phyloP scores from a whole-genome alignment of 208 protist species.

The Wallacemonas collosoma region DNA sequence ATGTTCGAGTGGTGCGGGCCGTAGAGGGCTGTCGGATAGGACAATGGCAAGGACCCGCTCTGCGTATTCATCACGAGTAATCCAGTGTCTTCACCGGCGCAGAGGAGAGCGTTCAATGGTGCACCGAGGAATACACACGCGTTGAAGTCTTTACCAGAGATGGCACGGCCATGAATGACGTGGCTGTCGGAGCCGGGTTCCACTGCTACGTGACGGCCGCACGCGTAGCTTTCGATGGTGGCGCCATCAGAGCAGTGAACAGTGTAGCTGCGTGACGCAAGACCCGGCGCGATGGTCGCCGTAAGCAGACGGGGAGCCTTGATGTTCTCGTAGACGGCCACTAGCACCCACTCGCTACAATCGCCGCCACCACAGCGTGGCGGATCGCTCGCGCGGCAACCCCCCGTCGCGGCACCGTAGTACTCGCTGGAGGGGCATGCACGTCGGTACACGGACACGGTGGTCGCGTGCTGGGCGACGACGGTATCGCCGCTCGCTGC shows the following conservation, averaged over 20 bases:
- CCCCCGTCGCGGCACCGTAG: no score
- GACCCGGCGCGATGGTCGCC: slow-evolving; percentile 20
- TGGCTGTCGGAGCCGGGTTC: slow-evolving; percentile 13
- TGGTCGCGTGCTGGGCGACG: slow-evolving; percentile 52
- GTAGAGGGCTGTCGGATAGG: slow-evolving; percentile 22
- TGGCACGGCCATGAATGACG: slow-evolving; percentile 33
- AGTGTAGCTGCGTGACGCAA: slow-evolving; percentile 23
- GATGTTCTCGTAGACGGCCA: slow-evolving; percentile 46
- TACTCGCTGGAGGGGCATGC: neutral
- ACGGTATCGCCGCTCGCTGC: slow-evolving; percentile 24
- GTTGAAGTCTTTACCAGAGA: slow-evolving; percentile 78
- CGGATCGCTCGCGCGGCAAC: no score
- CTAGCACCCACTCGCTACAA: slow-evolving; percentile 35
- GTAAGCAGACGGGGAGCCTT: slow-evolving; percentile 59
- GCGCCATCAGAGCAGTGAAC: slow-evolving; percentile 73
- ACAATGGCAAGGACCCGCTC: neutral
- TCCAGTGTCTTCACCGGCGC: slow-evolving; percentile 72
- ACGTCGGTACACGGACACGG: slow-evolving; percentile 46
- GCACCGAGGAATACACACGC: slow-evolving; percentile 35
- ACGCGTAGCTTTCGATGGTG: slow-evolving; percentile 23
- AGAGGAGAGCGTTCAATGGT: slow-evolving; percentile 34
- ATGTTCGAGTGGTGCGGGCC: slow-evolving; percentile 84
- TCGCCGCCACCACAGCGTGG: neutral
- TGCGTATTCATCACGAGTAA: slow-evolving; percentile 28
- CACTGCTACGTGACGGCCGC: neutral